phyloP scores from a whole-genome alignment of 139 green algal genomes.

The Gonium pectorale region DNA sequence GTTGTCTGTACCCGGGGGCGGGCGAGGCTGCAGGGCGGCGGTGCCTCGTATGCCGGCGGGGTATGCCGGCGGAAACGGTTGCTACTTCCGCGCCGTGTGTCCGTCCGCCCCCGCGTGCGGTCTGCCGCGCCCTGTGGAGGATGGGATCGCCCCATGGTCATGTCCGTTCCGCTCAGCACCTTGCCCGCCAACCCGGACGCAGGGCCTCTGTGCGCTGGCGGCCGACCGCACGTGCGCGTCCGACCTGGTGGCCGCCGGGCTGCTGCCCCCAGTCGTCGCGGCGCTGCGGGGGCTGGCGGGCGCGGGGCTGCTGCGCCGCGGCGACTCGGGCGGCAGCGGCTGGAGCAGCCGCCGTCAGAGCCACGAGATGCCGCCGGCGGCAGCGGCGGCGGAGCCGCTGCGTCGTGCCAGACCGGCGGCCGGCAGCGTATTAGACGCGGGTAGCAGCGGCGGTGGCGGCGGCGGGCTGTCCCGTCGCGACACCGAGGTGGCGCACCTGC shows the following conservation, averaged over 20 bases:
- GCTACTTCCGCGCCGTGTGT: too few relatives aligned
- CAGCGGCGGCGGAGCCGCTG: background rate
- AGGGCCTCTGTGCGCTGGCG: conserved; percentile 16
- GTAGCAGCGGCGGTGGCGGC: background rate
- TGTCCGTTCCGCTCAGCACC: too few relatives aligned
- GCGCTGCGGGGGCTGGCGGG: background rate
- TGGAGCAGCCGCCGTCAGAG: background rate
- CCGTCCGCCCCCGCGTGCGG: too few relatives aligned
- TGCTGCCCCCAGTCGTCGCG: conserved; percentile 11
- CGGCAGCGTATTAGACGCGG: background rate
- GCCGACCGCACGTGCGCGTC: background rate
- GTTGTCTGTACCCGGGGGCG: background rate
- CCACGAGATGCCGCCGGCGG: background rate
- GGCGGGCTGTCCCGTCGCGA: background rate
- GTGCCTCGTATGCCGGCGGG: too few relatives aligned
- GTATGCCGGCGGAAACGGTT: too few relatives aligned
- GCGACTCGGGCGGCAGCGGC: background rate
- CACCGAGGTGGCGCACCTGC: conserved; percentile 23
- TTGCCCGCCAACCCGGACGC: background rate
- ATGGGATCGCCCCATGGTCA: too few relatives aligned
- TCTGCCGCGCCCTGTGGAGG: too few relatives aligned
- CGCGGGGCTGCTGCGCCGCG: background rate
- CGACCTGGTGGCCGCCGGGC: background rate
- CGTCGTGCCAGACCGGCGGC: background rate
- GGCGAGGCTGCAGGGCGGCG: too few relatives aligned